Percentiles rank a stretch among this genome's conserved stretches.
phyloP scores from a whole-genome alignment of 352 stramenopile genomes.

The Pythium plurisporium region DNA sequence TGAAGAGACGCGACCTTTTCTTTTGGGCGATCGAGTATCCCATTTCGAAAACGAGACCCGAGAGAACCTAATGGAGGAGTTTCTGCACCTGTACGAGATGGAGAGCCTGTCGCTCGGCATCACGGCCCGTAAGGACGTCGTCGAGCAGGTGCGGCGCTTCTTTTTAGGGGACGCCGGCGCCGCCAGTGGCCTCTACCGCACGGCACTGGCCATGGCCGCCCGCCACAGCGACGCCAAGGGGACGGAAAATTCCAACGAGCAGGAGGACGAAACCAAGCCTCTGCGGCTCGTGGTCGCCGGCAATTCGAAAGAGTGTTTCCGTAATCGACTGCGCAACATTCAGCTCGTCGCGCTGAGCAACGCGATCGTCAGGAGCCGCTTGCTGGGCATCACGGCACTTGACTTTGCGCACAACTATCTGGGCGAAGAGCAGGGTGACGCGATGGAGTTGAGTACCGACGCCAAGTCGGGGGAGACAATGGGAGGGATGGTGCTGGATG shows the following conservation, averaged over 20 bases:
- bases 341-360: slow-evolving; percentile 50
- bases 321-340: slow-evolving; percentile 60
- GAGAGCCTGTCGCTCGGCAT: slow-evolving; percentile 65
- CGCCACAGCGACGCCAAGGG: slow-evolving; percentile 16
- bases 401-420: slow-evolving; percentile 57
- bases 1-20: slow-evolving; percentile 19
- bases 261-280: background rate
- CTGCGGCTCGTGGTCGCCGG: slow-evolving; percentile 39
- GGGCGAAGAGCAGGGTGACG: slow-evolving; percentile 24
- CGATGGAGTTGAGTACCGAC: no score
- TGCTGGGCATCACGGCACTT: slow-evolving; percentile 36
- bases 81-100: slow-evolving; percentile 72
- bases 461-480: slow-evolving; percentile 19
- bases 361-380: slow-evolving; percentile 44
- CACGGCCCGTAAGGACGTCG: slow-evolving; percentile 54
- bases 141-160: slow-evolving; percentile 39
- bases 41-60: background rate
- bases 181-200: slow-evolving; percentile 36
- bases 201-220: slow-evolving; percentile 41
- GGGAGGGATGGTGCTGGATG: slow-evolving; percentile 17
- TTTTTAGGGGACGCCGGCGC: slow-evolving; percentile 33
- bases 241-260: slow-evolving; percentile 1
- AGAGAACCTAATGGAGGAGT: slow-evolving; percentile 50
- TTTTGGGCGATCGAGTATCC: no score
- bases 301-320: slow-evolving; percentile 54